phyloP scores from a whole-genome alignment of 345 rosid genomes.

The Camelina sativa region DNA sequence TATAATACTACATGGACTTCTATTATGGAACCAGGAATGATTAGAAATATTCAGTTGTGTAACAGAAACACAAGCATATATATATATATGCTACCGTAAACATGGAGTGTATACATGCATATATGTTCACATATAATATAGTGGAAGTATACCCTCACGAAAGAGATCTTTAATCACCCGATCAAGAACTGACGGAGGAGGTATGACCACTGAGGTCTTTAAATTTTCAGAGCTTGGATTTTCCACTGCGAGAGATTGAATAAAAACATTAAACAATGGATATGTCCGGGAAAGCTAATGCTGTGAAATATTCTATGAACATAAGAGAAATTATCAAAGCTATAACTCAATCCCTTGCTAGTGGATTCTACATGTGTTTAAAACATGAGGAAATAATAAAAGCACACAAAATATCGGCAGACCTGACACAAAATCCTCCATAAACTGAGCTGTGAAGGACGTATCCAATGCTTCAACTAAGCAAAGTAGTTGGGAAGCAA shows the following conservation, averaged over 20 bases:
- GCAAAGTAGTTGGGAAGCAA: constrained; percentile 80
- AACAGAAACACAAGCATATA: constrained; percentile 14
- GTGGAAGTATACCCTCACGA: constrained; percentile 63
- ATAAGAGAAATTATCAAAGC: not conserved
- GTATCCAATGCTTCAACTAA: constrained; percentile 72
- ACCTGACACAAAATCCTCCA: constrained; percentile 98
- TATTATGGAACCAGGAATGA: not conserved
- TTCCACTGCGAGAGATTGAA: constrained; percentile 62
- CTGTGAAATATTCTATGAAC: constrained; percentile 14
- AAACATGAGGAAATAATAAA: constrained; percentile 28
- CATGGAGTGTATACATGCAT: constrained; percentile 26
- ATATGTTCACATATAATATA: constrained; percentile 14
- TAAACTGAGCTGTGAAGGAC: constrained; percentile 79
- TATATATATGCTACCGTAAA: constrained; percentile 19
- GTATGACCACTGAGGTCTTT: constrained; percentile 76
- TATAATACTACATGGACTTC: not conserved
- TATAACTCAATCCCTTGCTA: constrained; percentile 12
- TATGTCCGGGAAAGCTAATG: constrained; percentile 31
- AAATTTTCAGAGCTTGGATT: constrained; percentile 66
- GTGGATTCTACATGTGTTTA: constrained; percentile 31
- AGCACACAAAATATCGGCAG: constrained; percentile 33
- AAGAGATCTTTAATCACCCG: constrained; percentile 94
- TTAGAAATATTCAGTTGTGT: constrained; percentile 17
- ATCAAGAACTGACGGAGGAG: constrained; percentile 85
- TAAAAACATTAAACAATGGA: not conserved